phyloP scores from a whole-genome alignment of 1,139 yeast species.

The Pneumocystis jirovecii region DNA sequence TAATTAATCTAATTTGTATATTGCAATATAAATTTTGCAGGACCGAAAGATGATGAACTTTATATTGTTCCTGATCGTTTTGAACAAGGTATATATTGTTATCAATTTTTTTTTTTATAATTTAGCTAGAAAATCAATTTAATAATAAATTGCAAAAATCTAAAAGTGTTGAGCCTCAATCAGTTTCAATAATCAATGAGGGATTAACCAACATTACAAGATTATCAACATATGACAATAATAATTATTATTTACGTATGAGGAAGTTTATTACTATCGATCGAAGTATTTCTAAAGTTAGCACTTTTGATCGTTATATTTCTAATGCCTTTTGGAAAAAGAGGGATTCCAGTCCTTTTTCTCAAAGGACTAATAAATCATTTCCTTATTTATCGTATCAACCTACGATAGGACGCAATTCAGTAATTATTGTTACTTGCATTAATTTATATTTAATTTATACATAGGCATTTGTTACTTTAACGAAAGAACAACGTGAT shows the following conservation, averaged over 20 bases:
- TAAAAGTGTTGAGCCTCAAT: not conserved
- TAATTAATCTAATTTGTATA: not conserved
- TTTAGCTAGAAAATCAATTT: not conserved
- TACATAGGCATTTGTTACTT: slow-evolving; percentile 44
- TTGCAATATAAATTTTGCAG: not conserved
- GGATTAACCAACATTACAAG: not conserved
- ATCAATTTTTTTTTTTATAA: not conserved
- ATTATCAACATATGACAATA: not conserved
- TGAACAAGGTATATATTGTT: not conserved
- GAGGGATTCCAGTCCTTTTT: slow-evolving; percentile 9
- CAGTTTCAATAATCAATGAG: not conserved
- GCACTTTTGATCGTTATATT: slow-evolving; percentile 18
- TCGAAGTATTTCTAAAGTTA: slow-evolving; percentile 12
- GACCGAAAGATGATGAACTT: not conserved
- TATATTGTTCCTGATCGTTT: not conserved
- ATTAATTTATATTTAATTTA: not conserved
- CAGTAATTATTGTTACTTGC: slow-evolving; percentile 26
- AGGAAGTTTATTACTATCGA: slow-evolving; percentile 4
- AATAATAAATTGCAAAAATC: not conserved
- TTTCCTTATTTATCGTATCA: slow-evolving; percentile 26
- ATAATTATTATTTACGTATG: slow-evolving; percentile 1
- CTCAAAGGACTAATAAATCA: slow-evolving; percentile 8
- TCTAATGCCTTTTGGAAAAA: slow-evolving; percentile 11
- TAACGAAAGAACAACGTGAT: slow-evolving; percentile 71
- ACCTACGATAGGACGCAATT: slow-evolving; percentile 90